Evolutionary conservation across 257 asterid genomes (phyloP), one percentile per base, ranked within the genome.

Genomic region (Ophiorrhiza pumila): DNA sequence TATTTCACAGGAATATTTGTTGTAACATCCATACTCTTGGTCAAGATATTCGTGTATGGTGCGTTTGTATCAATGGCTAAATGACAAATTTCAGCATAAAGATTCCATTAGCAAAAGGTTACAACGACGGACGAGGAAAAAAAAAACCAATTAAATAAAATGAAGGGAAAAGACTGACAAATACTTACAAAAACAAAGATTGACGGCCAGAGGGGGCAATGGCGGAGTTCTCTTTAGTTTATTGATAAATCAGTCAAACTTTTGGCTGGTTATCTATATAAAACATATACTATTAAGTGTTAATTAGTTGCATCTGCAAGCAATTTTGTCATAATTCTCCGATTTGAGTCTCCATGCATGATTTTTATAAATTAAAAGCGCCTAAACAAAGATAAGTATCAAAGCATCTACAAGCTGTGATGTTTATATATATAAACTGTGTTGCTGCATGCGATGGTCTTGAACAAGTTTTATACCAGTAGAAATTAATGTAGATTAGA

Each of bases 51-150:
- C 52, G 20, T 1, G 20, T 46, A 10, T 46, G 52, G 18, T 22
- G 0, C n/a, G 31, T 34, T 43, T 45, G 55, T 12, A 9, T 20
- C 39, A 39, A 64, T 8, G 4, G 20, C 35, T 7, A 74, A 66
- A 65, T 5, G 46, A 53, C 77, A 74, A 52, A 50, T 25, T 10
- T 45, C 18, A 74, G 72, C 71, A 65, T 42, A 64, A 65, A 53
- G 77, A 74, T 74, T 29, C 77, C 72, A 53, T 39, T 29, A 3
- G 8, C 23, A 17, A 52, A 13, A 53, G 55, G 65, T 43, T 14
- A 27, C 37, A 6, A 49, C 10, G 3, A 12, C 8, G 20, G 27
- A 7, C 18, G 4, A 49, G n/a, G n/a, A n/a, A n/a, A n/a, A 31
- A 45, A 8, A 2, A 2, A 20, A 3, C 34, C n/a, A 37, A 23